Evolutionary conservation across 345 rosid genomes (phyloP), one percentile per base, ranked within the genome.

Genomic region (Eucalyptus dawsonii): DNA sequence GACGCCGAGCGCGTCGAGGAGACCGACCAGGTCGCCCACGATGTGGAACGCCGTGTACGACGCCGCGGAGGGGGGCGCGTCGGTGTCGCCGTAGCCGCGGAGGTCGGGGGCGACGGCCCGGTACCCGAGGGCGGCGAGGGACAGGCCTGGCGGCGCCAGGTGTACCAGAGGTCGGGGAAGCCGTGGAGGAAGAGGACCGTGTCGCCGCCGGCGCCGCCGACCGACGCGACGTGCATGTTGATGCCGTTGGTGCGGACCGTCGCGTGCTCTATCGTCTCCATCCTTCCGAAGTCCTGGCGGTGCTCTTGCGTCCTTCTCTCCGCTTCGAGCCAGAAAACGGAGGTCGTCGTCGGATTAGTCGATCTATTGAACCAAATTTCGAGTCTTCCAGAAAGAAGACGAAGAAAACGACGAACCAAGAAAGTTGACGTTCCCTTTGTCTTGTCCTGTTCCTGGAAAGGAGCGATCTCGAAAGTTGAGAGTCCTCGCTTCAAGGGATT

Each of bases 91-190:
- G 88, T 87, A 96, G 3, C 98, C 97, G 47, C 98, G 95, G 27
- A 96, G 96, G 91, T 96, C 97, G 21, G 96, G 98, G 86, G 98
- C 97, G 85, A 95, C 89, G 90, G 95, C 93, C 6, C 96, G 93
- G 94, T 94, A 96, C 31, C 98, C 97, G 31, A 92, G 89, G 50
- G 92, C 58, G 22, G 98, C 93, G 67, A 96, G 92, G 34, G 94
- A 87, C 83, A 94, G 93, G 95, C 94, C 93, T 96, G 98, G 94
- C 91, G 96, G 5, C 97, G 94, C 98, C 98, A 96, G 11, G 88
- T 58, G 90, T 95, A 95, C 96, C 97, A 94, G 85, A 95, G 95
- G 87, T 95, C 95, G 7, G 97, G 97, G 80, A 95, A 95, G 21
- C 97, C 96, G 88, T 95, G 96, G 91, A 95, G 90, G 92, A 95